Percentiles rank a stretch among this genome's conserved stretches.
These are phyloP conservation scores for Pseudogymnoascus sp. DNA, from an alignment of 2,329 filamentous ascomycete species.

Conservation along the genomic window DNA sequence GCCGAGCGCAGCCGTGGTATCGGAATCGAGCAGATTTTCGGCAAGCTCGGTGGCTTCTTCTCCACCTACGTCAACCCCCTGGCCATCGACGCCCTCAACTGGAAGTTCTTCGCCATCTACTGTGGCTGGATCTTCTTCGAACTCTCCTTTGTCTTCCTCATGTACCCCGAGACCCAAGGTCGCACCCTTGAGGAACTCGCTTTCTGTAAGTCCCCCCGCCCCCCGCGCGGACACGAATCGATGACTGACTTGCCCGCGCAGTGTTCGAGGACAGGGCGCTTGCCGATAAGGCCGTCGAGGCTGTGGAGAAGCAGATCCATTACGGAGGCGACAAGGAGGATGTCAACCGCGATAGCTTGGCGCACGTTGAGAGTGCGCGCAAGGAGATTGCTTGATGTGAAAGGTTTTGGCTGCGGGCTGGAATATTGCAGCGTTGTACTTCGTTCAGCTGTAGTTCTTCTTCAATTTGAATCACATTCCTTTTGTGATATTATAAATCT, in stretches of 20 bases:
- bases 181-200: slow-evolving; percentile 39
- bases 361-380: not conserved
- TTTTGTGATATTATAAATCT: not conserved
- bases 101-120: slow-evolving; percentile 38
- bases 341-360: slow-evolving; percentile 2
- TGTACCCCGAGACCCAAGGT: slow-evolving; percentile 38
- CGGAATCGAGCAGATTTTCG: slow-evolving; percentile 30
- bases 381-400: not conserved
- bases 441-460: slow-evolving; percentile 6
- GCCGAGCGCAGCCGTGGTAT: slow-evolving; percentile 49
- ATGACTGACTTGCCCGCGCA: slow-evolving; percentile 14
- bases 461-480: slow-evolving; percentile 1
- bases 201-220: slow-evolving; percentile 32
- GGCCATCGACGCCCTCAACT: slow-evolving; percentile 32
- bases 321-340: slow-evolving; percentile 16
- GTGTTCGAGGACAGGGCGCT: slow-evolving; percentile 33
- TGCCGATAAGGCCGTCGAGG: slow-evolving; percentile 29
- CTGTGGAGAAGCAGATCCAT: slow-evolving; percentile 32
- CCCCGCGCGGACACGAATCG: not conserved
- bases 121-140: slow-evolving; percentile 36
- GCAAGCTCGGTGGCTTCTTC: slow-evolving; percentile 39
- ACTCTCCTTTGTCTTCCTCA: slow-evolving; percentile 35
- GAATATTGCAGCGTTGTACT: not conserved
- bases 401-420: not conserved
- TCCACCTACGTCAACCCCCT: slow-evolving; percentile 40